Evolutionary conservation across 106 monocot species (phyloP).

Genomic region (Phalaenopsis equestris): DNA sequence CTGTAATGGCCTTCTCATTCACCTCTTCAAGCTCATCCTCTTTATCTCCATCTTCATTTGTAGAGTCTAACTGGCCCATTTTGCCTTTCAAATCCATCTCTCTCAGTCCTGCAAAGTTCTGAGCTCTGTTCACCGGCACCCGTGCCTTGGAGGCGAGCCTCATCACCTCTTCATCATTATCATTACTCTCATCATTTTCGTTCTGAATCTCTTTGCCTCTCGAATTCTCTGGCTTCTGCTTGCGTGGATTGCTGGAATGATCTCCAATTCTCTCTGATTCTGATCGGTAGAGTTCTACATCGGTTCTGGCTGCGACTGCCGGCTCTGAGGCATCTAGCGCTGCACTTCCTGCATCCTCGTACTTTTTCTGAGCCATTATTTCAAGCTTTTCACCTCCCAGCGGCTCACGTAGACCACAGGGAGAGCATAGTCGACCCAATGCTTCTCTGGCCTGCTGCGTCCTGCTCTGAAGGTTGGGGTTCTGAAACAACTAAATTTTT

Average conservation of each 20-base stretch:
- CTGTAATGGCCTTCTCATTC: neutral
- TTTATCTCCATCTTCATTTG: neutral
- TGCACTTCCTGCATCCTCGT: conserved; percentile 45
- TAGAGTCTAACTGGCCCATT: neutral
- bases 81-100: neutral
- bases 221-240: neutral
- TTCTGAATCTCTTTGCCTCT: conserved; percentile 1
- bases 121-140: neutral
- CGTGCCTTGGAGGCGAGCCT: neutral
- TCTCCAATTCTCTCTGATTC: conserved; percentile 11
- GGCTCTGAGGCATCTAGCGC: conserved; percentile 68
- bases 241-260: conserved; percentile 2
- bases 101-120: neutral
- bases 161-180: conserved; percentile 11
- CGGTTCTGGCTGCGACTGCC: conserved; percentile 60
- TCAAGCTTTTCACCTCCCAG: neutral
- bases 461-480: neutral
- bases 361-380: neutral
- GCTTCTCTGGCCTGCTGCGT: neutral
- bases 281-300: conserved; percentile 46
- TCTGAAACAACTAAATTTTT: neutral
- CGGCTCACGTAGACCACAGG: neutral
- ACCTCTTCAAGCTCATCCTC: neutral
- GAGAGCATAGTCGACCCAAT: neutral
- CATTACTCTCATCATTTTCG: conserved; percentile 6